These are phyloP conservation scores for Brassica rapa DNA, from an alignment of 345 rosid species.

Conservation along the genomic window DNA sequence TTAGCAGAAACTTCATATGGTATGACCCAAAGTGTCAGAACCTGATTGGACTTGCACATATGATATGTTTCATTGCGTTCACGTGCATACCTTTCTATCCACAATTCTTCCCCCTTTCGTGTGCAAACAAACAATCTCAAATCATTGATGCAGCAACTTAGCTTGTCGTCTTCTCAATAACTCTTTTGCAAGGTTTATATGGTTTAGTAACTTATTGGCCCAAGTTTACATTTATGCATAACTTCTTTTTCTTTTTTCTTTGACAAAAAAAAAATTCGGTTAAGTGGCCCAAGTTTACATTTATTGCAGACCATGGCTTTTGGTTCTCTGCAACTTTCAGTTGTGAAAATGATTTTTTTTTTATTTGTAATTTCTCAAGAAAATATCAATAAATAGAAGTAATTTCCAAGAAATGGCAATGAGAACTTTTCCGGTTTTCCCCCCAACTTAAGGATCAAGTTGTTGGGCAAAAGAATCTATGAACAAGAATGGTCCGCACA, in stretches of 20 bases:
- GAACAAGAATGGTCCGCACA: slow-evolving; percentile 22
- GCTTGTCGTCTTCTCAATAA: slow-evolving; percentile 38
- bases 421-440: no score
- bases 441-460: neutral
- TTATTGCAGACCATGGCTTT: slow-evolving; percentile 9
- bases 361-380: neutral
- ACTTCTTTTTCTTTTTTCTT: no score
- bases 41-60: slow-evolving; percentile 12
- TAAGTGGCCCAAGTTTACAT: slow-evolving; percentile 19
- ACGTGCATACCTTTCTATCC: slow-evolving; percentile 35
- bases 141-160: slow-evolving; percentile 25
- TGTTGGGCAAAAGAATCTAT: slow-evolving; percentile 13
- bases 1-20: slow-evolving; percentile 27
- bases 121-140: slow-evolving; percentile 24
- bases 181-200: slow-evolving; percentile 17
- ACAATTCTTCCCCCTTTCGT: slow-evolving; percentile 17
- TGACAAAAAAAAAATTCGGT: neutral
- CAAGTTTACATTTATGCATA: slow-evolving; percentile 12
- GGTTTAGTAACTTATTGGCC: neutral
- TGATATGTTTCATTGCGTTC: slow-evolving; percentile 23
- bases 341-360: neutral
- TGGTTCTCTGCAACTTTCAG: neutral
- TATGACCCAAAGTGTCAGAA: slow-evolving; percentile 29
- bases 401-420: neutral
- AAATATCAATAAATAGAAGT: neutral